phyloP scores from a whole-genome alignment of 2,329 filamentous ascomycete species.

The Penicillium sp. region DNA sequence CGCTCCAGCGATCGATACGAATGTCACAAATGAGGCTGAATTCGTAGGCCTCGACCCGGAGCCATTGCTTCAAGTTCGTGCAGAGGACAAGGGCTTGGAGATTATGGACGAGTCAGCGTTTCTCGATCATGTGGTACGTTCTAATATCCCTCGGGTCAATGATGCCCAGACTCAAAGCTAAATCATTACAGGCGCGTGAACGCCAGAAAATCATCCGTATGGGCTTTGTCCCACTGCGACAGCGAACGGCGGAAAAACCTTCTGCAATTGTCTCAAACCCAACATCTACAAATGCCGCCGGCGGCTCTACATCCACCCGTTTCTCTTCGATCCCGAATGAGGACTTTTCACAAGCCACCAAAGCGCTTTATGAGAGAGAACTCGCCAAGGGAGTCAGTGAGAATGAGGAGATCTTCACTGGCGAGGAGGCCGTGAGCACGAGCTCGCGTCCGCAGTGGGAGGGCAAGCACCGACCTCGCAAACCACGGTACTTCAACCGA shows the following conservation, averaged over 20 bases:
- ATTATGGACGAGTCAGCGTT: slow-evolving; percentile 62
- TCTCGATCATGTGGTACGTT: slow-evolving; percentile 55
- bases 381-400: slow-evolving; percentile 88
- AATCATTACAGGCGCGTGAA: slow-evolving; percentile 50
- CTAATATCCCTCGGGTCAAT: background rate
- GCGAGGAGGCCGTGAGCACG: slow-evolving; percentile 76
- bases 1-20: slow-evolving; percentile 38
- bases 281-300: slow-evolving; percentile 45
- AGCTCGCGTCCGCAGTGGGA: slow-evolving; percentile 73
- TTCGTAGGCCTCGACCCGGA: slow-evolving; percentile 62
- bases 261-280: slow-evolving; percentile 34
- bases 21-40: slow-evolving; percentile 33
- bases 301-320: slow-evolving; percentile 61
- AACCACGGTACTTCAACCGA: slow-evolving; percentile 95
- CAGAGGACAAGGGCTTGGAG: slow-evolving; percentile 64
- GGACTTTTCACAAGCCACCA: slow-evolving; percentile 83
- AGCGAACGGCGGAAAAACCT: slow-evolving; percentile 41
- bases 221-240: slow-evolving; percentile 67
- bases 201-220: slow-evolving; percentile 64
- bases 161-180: slow-evolving; percentile 2
- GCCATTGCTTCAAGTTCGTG: slow-evolving; percentile 63
- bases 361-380: slow-evolving; percentile 87
- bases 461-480: slow-evolving; percentile 81
- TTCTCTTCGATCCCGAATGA: slow-evolving; percentile 72
- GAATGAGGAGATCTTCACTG: slow-evolving; percentile 93